Percentiles rank a stretch among this genome's conserved stretches.
Conservation (phyloP, 805 yeast genomes). For the Middelhovenomyces tepae region DNA sequence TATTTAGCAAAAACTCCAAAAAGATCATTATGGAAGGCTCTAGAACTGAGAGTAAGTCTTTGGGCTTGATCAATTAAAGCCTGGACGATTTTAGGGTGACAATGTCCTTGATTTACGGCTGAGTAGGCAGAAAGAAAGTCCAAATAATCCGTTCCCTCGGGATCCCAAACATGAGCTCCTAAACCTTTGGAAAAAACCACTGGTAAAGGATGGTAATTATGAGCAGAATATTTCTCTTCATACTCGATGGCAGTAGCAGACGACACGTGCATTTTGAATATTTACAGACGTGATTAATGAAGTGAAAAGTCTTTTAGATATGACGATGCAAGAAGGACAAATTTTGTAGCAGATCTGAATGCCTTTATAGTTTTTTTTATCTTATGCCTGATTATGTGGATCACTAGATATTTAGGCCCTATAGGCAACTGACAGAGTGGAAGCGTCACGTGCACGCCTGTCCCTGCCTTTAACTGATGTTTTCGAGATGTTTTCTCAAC, state of each 20-base stretch:
- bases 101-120: slow-evolving; percentile 97
- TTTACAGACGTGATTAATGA: too few relatives aligned
- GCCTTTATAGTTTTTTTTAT: too few relatives aligned
- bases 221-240: slow-evolving; percentile 83
- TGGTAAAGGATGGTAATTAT: slow-evolving; percentile 94
- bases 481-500: too few relatives aligned
- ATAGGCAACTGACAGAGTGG: too few relatives aligned
- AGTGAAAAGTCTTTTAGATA: too few relatives aligned
- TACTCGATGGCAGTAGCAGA: slow-evolving; percentile 55
- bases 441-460: slow-evolving; percentile 8
- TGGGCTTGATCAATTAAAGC: slow-evolving; percentile 86
- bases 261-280: too few relatives aligned
- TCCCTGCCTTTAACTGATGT: slow-evolving; percentile 14
- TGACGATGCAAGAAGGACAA: too few relatives aligned
- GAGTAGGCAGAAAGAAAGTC: slow-evolving; percentile 93
- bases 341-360: too few relatives aligned
- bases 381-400: too few relatives aligned
- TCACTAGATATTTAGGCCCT: too few relatives aligned
- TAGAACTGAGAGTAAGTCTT: slow-evolving; percentile 72
- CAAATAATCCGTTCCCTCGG: slow-evolving; percentile 88
- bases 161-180: slow-evolving; percentile 97
- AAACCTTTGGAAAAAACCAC: slow-evolving; percentile 80
- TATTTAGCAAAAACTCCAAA: slow-evolving; percentile 83
- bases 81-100: slow-evolving; percentile 83
- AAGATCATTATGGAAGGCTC: slow-evolving; percentile 87